Evolutionary conservation across 164 flowering plant species (phyloP).

Genomic region (Aristolochia contorta): DNA sequence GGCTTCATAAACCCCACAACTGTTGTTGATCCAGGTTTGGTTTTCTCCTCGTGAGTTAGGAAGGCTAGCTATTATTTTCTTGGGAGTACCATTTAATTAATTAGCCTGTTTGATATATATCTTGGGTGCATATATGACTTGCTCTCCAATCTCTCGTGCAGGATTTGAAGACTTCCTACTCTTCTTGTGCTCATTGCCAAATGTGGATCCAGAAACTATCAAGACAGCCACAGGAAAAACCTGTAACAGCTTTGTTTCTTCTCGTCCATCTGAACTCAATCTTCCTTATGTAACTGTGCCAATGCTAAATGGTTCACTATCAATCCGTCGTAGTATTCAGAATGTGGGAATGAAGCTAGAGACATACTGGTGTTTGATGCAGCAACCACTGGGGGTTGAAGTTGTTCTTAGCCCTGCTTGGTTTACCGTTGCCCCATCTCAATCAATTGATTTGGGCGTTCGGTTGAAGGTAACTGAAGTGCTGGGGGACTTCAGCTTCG

Average conservation of each 20-base stretch:
- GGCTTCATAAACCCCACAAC: slow-evolving; percentile 54
- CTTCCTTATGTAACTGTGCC: slow-evolving; percentile 72
- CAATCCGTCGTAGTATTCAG: slow-evolving; percentile 32
- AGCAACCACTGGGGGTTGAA: slow-evolving; percentile 50
- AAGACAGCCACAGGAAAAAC: slow-evolving; percentile 42
- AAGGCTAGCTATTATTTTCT: too few relatives aligned
- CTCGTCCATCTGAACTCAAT: slow-evolving; percentile 65
- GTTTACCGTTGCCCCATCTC: slow-evolving; percentile 53
- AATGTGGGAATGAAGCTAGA: slow-evolving; percentile 52
- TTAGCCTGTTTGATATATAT: background rate
- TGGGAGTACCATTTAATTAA: too few relatives aligned
- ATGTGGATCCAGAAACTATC: slow-evolving; percentile 25
- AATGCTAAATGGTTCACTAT: slow-evolving; percentile 29
- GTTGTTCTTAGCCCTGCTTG: slow-evolving; percentile 46
- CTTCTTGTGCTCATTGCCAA: slow-evolving; percentile 79
- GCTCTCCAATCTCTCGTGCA: slow-evolving; percentile 16
- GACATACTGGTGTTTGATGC: slow-evolving; percentile 45
- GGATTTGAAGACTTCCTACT: slow-evolving; percentile 66
- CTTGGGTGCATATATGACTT: background rate
- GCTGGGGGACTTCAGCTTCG: slow-evolving; percentile 46
- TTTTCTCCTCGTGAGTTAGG: slow-evolving; percentile 43
- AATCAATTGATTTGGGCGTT: slow-evolving; percentile 41
- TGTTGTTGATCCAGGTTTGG: slow-evolving; percentile 76
- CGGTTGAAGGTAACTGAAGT: slow-evolving; percentile 35
- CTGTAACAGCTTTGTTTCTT: slow-evolving; percentile 27